A percentile compares a stretch with the other conserved stretches of the same genome.
phyloP scores from a whole-genome alignment of 179 eudicot genomes.

The Gypsophila paniculata region DNA sequence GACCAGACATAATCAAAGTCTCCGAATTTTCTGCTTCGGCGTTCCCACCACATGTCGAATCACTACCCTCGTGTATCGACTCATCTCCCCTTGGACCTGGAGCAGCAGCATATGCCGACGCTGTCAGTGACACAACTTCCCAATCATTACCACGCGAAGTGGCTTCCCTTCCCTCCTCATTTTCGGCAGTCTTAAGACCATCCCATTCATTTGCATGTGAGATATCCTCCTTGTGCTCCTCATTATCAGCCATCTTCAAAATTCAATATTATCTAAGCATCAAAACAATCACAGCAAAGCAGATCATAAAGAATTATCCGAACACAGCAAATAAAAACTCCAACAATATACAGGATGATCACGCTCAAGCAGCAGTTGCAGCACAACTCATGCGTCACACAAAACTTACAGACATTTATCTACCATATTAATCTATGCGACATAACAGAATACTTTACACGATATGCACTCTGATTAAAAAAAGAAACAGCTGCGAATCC shows the following conservation, averaged over 20 bases:
- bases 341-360: neutral
- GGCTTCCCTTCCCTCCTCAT: slow-evolving; percentile 34
- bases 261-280: slow-evolving; percentile 15
- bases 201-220: slow-evolving; percentile 24
- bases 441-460: neutral
- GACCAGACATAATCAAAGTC: slow-evolving; percentile 72
- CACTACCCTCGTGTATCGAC: slow-evolving; percentile 36
- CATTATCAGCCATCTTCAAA: slow-evolving; percentile 28
- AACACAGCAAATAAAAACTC: neutral
- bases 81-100: slow-evolving; percentile 60
- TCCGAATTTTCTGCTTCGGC: slow-evolving; percentile 53
- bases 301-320: neutral
- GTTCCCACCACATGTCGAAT: slow-evolving; percentile 24
- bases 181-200: slow-evolving; percentile 25
- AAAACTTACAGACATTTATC: neutral
- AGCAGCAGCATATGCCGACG: slow-evolving; percentile 87
- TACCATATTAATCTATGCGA: neutral
- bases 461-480: neutral
- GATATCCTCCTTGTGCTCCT: slow-evolving; percentile 18
- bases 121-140: slow-evolving; percentile 91
- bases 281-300: neutral
- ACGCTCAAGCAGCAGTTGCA: neutral
- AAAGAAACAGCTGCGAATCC: neutral
- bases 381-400: neutral
- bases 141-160: slow-evolving; percentile 69